Percentiles rank a stretch among this genome's conserved stretches.
Conservation (phyloP, 139 green algal species). For the Auxenochlorella protothecoides region DNA sequence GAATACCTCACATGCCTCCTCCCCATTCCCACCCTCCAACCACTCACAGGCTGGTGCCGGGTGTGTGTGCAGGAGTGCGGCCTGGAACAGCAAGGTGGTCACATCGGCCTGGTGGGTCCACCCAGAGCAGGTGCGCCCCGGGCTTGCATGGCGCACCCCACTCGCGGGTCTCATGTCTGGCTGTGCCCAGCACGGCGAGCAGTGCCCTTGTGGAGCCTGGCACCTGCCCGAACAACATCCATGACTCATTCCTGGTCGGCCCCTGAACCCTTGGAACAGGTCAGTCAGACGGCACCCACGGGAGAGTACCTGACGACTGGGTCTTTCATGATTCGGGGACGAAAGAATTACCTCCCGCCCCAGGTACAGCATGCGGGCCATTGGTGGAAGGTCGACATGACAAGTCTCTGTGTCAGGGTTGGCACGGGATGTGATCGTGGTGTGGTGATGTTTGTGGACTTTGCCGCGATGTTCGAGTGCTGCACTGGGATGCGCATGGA, state of each 20-base stretch:
- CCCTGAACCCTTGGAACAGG: constrained; percentile 31
- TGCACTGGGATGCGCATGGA: too few species aligned
- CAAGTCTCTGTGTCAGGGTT: too few species aligned
- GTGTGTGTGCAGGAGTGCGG: constrained; percentile 74
- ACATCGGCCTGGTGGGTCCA: constrained; percentile 92
- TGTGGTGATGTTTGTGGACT: too few species aligned
- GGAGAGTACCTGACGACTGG: constrained; percentile 87
- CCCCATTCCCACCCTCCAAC: neutral
- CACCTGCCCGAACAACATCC: too few species aligned
- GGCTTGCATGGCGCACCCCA: too few species aligned
- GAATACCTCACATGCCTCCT: neutral
- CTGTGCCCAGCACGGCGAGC: too few species aligned
- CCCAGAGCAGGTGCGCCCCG: constrained; percentile 56
- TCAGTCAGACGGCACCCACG: constrained; percentile 87
- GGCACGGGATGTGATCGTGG: too few species aligned
- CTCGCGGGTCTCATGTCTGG: too few species aligned
- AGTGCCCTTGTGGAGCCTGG: too few species aligned
- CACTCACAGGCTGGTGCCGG: constrained; percentile 23
- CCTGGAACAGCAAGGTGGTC: constrained; percentile 88
- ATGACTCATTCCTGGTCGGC: too few species aligned
- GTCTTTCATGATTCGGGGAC: constrained; percentile 86
- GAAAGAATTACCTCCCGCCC: constrained; percentile 95
- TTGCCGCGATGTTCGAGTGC: too few species aligned
- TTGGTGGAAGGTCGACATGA: too few species aligned
- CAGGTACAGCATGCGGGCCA: constrained; percentile 8